phyloP scores from a whole-genome alignment of 345 rosid species.

The Hibiscus trionum region DNA sequence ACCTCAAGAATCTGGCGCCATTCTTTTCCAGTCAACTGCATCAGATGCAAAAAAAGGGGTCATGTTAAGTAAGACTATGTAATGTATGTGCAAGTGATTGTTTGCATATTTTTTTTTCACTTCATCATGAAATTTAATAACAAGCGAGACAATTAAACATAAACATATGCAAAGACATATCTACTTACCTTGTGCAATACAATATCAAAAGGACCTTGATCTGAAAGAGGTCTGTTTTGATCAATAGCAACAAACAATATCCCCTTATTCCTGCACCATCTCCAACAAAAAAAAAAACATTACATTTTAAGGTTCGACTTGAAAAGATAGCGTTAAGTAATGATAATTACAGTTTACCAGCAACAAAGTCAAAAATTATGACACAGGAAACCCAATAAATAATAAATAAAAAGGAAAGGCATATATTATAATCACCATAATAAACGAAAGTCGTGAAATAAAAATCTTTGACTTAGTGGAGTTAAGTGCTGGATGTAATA shows the following conservation, averaged over 20 bases:
- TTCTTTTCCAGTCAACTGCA: constrained; percentile 2
- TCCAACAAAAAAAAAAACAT: not conserved
- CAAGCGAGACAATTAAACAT: not conserved
- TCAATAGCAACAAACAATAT: constrained; percentile 70
- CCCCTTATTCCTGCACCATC: constrained; percentile 37
- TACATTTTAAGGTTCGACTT: not conserved
- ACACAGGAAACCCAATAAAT: not conserved
- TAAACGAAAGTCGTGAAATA: not conserved
- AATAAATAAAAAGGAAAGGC: not conserved
- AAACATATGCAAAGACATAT: not conserved
- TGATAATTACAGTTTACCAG: not conserved
- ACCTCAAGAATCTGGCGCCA: not conserved
- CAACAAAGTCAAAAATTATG: not conserved
- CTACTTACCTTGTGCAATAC: constrained; percentile 63
- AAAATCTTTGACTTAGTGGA: not conserved
- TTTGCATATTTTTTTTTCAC: not conserved
- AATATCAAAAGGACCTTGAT: constrained; percentile 78
- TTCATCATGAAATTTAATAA: too few species aligned
- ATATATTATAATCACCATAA: not conserved
- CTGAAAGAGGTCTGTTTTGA: constrained; percentile 57
- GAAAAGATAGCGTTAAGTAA: not conserved
- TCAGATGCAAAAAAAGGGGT: not conserved
- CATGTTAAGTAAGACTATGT: not conserved
- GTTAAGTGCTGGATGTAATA: not conserved
- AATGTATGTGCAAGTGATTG: too few species aligned